A percentile compares a stretch with the other conserved stretches of the same genome.
Conservation (phyloP, 2,329 filamentous ascomycete species). For the Parastagonospora avenae region DNA sequence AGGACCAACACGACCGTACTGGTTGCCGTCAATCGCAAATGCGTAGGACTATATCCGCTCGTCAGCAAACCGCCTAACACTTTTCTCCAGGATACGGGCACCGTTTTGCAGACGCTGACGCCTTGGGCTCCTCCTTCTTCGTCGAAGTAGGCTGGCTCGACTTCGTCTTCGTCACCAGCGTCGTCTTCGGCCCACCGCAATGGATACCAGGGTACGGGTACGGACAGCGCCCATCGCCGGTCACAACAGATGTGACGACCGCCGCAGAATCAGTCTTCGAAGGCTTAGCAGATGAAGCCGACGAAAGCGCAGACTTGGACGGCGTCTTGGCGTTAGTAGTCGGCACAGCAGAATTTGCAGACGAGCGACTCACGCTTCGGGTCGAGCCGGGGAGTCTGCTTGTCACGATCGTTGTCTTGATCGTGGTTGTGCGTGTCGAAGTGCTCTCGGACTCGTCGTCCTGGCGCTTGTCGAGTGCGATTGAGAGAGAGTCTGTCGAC, state of each 20-base stretch:
- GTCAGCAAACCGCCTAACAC: constrained; percentile 6
- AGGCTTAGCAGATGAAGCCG: background rate
- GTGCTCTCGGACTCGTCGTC: background rate
- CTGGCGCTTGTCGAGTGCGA: background rate
- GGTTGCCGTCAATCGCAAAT: background rate
- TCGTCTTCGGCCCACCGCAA: constrained; percentile 24
- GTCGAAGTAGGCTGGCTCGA: background rate
- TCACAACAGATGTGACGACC: constrained; percentile 5
- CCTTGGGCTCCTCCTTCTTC: background rate
- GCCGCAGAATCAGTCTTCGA: constrained; percentile 5
- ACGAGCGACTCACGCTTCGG: background rate
- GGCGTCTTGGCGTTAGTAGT: background rate
- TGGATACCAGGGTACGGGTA: constrained; percentile 34
- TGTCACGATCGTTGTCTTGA: background rate
- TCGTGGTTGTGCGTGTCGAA: background rate
- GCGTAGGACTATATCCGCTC: background rate
- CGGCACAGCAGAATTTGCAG: background rate
- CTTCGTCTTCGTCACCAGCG: constrained; percentile 12
- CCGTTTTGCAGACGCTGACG: constrained; percentile 4
- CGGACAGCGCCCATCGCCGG: constrained; percentile 29
- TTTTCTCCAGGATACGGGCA: constrained; percentile 25
- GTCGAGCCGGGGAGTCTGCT: background rate
- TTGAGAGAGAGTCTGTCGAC: background rate
- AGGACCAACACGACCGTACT: constrained; percentile 2
- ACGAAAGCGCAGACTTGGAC: background rate